Base-by-base conservation (phyloP, 2,329 filamentous ascomycete species). In the Trichoderma sp. region DNA sequence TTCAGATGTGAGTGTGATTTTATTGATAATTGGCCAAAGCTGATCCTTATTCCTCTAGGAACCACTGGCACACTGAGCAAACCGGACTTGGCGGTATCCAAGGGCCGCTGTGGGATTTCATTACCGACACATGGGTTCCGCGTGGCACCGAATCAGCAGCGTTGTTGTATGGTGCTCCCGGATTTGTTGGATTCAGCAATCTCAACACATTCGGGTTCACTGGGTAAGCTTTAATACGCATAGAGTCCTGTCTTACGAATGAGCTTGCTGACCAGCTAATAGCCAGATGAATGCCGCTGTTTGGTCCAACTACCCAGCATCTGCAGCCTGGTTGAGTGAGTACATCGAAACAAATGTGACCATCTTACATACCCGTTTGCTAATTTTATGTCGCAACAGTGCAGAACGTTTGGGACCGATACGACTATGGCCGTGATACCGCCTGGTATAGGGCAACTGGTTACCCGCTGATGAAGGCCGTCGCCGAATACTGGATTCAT, bases 141-240 rank as follows among this genome's bases (percentile, higher is more conserved):
- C 79, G 85, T 0, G 87, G 87, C 0, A 77, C 77, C 0, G 83
- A 84, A 66, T 87, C 86, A 0, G 87, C 87, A 0, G 73, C 78
- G 34, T 74, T 86, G 4, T 77, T 89, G 43, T 89, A 89, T 71
- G 81, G 81, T 39, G 85, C 83, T 7, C 76, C 79, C 0, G 87
- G 87, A 1, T 89, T 85, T 83, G 83, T 88, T 0, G 79, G 82
- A 0, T 86, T 89, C 70, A 82, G 86, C 69, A 85, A 87, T 73
- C 84, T 87, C 70, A 88, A 89, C 71, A 84, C 86, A 2, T 89
- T 87, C 71, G 87, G 86, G 0, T 83, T 87, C 68, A 87, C 86
- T 0, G 85, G 74, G 63, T 66, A 58, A 46, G 8, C 13, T 7
- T 24, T 1, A 1, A 18, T 11, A 4, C 0, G 7, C 2, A 2